Evolutionary conservation across 108 stramenopile species (phyloP), one percentile per base, ranked within the genome.

Genomic region (Aureococcus anophagefferens): DNA sequence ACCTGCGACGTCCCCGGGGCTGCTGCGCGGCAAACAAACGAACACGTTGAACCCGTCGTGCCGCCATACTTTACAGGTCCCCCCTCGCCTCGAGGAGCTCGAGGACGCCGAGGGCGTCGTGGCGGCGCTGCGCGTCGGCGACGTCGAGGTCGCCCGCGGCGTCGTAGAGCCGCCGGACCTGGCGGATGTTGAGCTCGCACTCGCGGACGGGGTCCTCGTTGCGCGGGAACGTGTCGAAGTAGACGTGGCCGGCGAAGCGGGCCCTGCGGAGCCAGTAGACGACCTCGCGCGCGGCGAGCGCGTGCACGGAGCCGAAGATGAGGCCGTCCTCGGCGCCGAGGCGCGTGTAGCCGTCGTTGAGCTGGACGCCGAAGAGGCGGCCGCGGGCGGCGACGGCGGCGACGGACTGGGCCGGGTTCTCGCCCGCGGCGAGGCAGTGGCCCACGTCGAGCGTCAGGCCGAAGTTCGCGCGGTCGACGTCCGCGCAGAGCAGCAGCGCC

Each of bases 201-300:
- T 93, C 91, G 67, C 72, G 74, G 28, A 90, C 83, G 3, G 91
- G 91, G 74, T 93, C 91, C 29, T 80, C 84, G 65, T 88, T 80
- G 71, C 89, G 89, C 30, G 91, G 91, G 67, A 93, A 93, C 15
- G 91, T 93, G 67, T 93, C 91, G 80, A 93, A 93, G 70, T 93
- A 93, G 15, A 93, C 76, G 69, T 93, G 91, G 16, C 91, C 91
- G 17, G 65, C 59, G 68, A 88, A 93, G 18, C 77, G 62, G 13
- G 13, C 15, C n/a, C n/a, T 44, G 16, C 17, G 5, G 46, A 68
- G 67, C 30, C 30, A 30, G 40, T 25, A 25, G 51, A 59, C 51
- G 25, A 59, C 4, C 3, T 59, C 51, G 51, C 14, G 51, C 51
- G 51, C 51, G 7, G 13, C 13, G 21, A 28, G 17, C 21, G 90